Evolutionary conservation across 2,329 filamentous ascomycete genomes (phyloP), one percentile per base, ranked within the genome.

Genomic region (Atkinsonella texensis): DNA sequence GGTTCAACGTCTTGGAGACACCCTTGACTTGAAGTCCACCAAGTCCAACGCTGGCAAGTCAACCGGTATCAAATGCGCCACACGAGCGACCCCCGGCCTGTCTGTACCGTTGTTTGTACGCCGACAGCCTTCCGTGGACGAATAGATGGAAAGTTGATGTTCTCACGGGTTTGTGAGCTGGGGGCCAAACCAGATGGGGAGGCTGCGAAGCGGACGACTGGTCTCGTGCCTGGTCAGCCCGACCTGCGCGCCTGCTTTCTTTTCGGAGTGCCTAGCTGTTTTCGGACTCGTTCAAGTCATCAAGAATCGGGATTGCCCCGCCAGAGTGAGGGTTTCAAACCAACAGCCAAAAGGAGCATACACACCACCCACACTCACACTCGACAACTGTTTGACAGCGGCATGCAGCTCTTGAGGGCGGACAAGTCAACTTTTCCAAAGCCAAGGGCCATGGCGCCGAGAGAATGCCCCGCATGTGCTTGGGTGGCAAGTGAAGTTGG

Each of bases 381-480:
- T 23, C 2, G 20, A 23, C 5, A 5, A 23, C 20, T 23, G 20
- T 23, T 23, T 23, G 20, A 23, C 28, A 28, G 28, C 15, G 11
- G 9, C 11, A 15, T 3, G 35, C 35, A 38, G 35, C 11, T 2
- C 35, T 12, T 38, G 35, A 12, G 35, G 10, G 35, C 11, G 15
- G 35, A 15, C 2, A 7, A 15, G 35, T 12, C 35, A 13, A 38
- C 15, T 38, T 12, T 12, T 9, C 35, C 28, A 28, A 38, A 2
- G 35, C 35, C 28, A 28, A 38, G 7, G 35, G 15, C 35, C 15
- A 50, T 53, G 43, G 31, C 50, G 50, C 53, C 53, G 53, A 54
- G 53, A 17, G 50, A 49, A 50, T 50, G 50, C 46, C 46, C 53
- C 50, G 28, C 45, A 3, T 32, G 23, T 15, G 33, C 17, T 18